Percentiles rank a stretch among this genome's conserved stretches.
phyloP scores from a whole-genome alignment of 495 filamentous ascomycete species.

The Penicillium subrubescens region DNA sequence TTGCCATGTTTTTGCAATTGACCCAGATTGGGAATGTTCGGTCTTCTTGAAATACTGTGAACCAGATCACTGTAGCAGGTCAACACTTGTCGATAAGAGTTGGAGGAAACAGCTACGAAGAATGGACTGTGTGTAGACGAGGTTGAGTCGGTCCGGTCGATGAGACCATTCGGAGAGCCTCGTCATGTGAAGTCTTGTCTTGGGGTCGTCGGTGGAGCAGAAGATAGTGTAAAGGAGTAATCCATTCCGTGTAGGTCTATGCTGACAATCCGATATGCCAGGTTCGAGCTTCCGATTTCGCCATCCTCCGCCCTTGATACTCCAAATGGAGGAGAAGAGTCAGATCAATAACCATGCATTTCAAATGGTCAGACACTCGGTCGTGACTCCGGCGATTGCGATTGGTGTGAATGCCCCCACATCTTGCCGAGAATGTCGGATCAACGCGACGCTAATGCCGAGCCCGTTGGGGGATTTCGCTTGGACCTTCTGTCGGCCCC shows the following conservation, averaged over 20 bases:
- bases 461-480: not conserved
- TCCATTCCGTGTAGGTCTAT: not conserved
- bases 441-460: not conserved
- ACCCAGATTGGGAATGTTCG: not conserved
- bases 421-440: not conserved
- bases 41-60: not conserved
- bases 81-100: not conserved
- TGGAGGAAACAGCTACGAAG: not conserved
- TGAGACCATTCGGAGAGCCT: not conserved
- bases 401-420: not conserved
- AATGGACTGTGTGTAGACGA: not conserved
- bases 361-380: not conserved
- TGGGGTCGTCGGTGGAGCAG: not conserved
- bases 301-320: not conserved
- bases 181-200: not conserved
- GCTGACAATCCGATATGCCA: not conserved
- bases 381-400: not conserved
- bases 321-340: not conserved
- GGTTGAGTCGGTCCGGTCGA: not conserved
- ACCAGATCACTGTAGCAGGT: not conserved
- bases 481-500: not conserved
- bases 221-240: not conserved
- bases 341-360: not conserved
- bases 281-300: not conserved
- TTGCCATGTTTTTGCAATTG: slow-evolving; percentile 9